phyloP scores from a whole-genome alignment of 805 yeast genomes.

The Lipomyces anomalus region DNA sequence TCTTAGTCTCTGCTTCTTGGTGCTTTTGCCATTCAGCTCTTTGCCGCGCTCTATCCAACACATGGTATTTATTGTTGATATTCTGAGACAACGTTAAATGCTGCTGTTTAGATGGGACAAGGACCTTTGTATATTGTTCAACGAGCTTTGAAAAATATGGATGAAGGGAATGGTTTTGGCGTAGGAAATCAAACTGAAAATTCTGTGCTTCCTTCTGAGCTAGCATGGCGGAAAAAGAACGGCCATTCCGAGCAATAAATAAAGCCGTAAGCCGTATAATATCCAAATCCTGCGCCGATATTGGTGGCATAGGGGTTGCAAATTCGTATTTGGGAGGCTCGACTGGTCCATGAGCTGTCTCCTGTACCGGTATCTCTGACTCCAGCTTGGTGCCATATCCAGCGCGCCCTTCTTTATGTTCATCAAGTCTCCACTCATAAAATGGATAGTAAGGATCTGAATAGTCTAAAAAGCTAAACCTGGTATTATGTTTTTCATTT shows the following conservation, averaged over 20 bases:
- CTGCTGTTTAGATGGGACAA: slow-evolving; percentile 29
- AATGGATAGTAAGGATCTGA: slow-evolving; percentile 53
- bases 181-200: slow-evolving; percentile 64
- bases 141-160: slow-evolving; percentile 45
- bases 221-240: slow-evolving; percentile 40
- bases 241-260: slow-evolving; percentile 58
- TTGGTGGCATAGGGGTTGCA: slow-evolving; percentile 32
- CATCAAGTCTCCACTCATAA: slow-evolving; percentile 46
- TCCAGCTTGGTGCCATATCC: slow-evolving; percentile 8
- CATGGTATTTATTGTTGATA: slow-evolving; percentile 31
- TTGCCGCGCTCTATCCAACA: slow-evolving; percentile 44
- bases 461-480: slow-evolving; percentile 58
- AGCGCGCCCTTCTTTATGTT: slow-evolving; percentile 31
- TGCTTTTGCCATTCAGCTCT: slow-evolving; percentile 52
- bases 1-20: slow-evolving; percentile 35
- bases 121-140: slow-evolving; percentile 47
- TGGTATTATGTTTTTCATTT: slow-evolving; percentile 43
- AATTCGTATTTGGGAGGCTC: slow-evolving; percentile 33
- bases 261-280: slow-evolving; percentile 68
- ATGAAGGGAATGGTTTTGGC: slow-evolving; percentile 55
- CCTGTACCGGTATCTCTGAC: slow-evolving; percentile 1
- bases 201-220: slow-evolving; percentile 30
- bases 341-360: slow-evolving; percentile 17
- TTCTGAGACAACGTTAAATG: slow-evolving; percentile 29
- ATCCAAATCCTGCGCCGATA: slow-evolving; percentile 61